phyloP scores from a whole-genome alignment of 352 stramenopile genomes.

The Paralagenidium karlingii region DNA sequence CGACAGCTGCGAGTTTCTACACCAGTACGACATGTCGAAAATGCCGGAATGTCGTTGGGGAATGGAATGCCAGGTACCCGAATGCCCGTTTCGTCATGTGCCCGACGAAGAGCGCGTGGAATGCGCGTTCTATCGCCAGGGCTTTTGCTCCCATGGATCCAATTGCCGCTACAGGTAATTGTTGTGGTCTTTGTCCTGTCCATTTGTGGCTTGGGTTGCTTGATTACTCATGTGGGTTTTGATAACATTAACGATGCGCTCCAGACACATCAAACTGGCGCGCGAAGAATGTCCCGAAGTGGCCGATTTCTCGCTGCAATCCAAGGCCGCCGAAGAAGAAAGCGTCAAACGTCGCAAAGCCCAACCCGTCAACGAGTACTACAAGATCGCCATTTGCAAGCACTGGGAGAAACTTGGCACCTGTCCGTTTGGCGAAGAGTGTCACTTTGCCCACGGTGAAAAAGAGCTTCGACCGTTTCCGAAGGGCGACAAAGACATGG shows the following conservation, averaged over 20 bases:
- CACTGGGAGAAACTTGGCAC: constrained; percentile 92
- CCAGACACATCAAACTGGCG: constrained; percentile 88
- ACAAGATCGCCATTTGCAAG: constrained; percentile 96
- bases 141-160: constrained; percentile 95
- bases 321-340: constrained; percentile 85
- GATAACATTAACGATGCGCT: neutral
- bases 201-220: neutral
- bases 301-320: constrained; percentile 90
- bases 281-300: constrained; percentile 88
- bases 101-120: constrained; percentile 92
- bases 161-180: constrained; percentile 87
- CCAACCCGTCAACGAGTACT: constrained; percentile 93
- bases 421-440: constrained; percentile 94
- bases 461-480: constrained; percentile 84
- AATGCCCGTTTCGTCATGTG: constrained; percentile 96
- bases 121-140: constrained; percentile 96
- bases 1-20: constrained; percentile 94
- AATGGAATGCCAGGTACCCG: constrained; percentile 93
- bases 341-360: constrained; percentile 77
- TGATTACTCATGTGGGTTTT: neutral
- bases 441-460: constrained; percentile 95
- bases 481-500: constrained; percentile 44
- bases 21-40: constrained; percentile 94
- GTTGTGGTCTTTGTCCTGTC: neutral
- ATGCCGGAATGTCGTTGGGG: constrained; percentile 97